Evolutionary conservation across 352 stramenopile genomes (phyloP), one percentile per base, ranked within the genome.

Genomic region (Phytophthora multivora): DNA sequence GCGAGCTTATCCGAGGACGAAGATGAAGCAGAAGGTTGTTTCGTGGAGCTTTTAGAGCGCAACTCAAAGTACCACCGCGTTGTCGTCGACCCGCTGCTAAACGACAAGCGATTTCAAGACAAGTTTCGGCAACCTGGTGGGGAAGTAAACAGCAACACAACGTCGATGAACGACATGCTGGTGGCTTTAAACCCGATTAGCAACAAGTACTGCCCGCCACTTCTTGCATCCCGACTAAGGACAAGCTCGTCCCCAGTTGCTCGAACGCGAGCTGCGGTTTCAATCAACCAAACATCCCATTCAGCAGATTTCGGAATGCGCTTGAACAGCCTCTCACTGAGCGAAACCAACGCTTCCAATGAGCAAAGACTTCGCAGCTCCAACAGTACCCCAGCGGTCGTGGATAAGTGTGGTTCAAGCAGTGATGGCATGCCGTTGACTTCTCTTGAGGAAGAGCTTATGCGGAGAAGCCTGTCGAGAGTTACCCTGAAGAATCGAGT

Each of bases 31-130:
- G 49, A 58, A 1, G 74, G 87, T 38, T 75, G 67, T 9, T 89
- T 89, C 19, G 73, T 87, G 1, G 82, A 89, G 51, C 64, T 91
- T 15, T 64, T 91, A 12, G 76, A 81, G n/a, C 77, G 65, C 2
- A 79, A 62, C n/a, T 69, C 71, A n/a, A 54, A 54, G 12, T 70
- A 73, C 5, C 82, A 91, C 42, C 69, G 84, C 26, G 51, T 89
- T 9, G 61, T 85, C 4, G 50, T 84, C 3, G 80, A 91, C 23
- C 80, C 78, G 4, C 47, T 88, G n/a, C 36, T 91, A 8, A 61
- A 79, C 7, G 80, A 91, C 2, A 49, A 57, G 21, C 54, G 57
- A n/a, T 90, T 90, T 46, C 80, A 90, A 58, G 70, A 81, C 30
- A 91, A 89, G 30, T 90, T 82, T 73, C 52, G 66, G 11, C 69